These are phyloP conservation scores for Coccomyxa subellipsoidea DNA, from an alignment of 163 green algal species.

Conservation along the genomic window DNA sequence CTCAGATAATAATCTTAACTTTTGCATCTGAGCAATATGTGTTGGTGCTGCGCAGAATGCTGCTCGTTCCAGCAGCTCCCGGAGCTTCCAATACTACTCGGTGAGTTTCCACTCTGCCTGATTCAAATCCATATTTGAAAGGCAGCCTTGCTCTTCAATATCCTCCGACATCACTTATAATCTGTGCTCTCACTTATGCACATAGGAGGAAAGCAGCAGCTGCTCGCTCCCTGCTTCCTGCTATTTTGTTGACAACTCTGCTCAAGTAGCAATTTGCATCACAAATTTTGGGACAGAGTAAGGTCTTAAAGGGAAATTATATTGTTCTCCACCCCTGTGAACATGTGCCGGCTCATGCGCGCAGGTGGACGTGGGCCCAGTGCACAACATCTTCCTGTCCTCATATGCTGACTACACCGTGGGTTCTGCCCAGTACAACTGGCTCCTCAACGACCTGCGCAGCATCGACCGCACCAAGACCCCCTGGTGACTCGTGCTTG, in stretches of 20 bases:
- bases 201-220: no score
- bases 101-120: not conserved
- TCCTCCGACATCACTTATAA: no score
- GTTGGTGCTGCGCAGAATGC: not conserved
- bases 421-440: slow-evolving; percentile 29
- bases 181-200: no score
- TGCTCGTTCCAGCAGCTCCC: not conserved
- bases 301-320: no score
- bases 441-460: slow-evolving; percentile 36
- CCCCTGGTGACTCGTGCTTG: not conserved
- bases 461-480: slow-evolving; percentile 34
- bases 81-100: slow-evolving; percentile 7
- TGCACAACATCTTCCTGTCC: slow-evolving; percentile 29
- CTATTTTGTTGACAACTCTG: no score
- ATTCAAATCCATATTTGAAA: not conserved
- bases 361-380: slow-evolving; percentile 13
- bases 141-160: no score
- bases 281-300: no score
- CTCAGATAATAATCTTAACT: no score
- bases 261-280: no score
- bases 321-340: not conserved
- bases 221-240: no score
- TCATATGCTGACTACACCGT: slow-evolving; percentile 24
- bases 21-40: not conserved
- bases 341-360: not conserved